A percentile compares a stretch with the other conserved stretches of the same genome.
phyloP scores from a whole-genome alignment of 306 rosid species.

The Hippophae rhamnoides region DNA sequence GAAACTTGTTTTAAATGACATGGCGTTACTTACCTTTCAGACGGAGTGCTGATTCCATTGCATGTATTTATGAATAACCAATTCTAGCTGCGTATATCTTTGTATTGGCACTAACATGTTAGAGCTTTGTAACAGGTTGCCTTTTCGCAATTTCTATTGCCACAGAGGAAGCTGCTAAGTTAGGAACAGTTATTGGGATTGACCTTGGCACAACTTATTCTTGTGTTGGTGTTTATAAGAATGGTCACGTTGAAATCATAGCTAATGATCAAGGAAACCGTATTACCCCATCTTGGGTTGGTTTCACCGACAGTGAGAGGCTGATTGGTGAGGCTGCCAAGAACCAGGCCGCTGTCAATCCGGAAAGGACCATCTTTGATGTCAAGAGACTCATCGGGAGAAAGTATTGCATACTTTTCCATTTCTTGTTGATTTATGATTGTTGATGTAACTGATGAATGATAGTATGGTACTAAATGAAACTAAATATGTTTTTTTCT shows the following conservation, averaged over 20 bases:
- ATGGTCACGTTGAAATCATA: slow-evolving; percentile 95
- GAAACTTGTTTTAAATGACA: no score
- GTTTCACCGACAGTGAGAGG: slow-evolving; percentile 76
- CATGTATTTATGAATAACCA: not conserved
- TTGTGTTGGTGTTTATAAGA: slow-evolving; percentile 95
- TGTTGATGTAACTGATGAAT: not conserved
- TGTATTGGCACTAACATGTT: slow-evolving; percentile 26
- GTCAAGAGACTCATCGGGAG: slow-evolving; percentile 97
- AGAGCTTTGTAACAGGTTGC: slow-evolving; percentile 37
- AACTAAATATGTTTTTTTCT: not conserved
- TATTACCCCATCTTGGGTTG: slow-evolving; percentile 98
- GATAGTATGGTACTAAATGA: slow-evolving; percentile 7
- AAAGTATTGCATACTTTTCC: slow-evolving; percentile 41
- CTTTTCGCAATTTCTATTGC: slow-evolving; percentile 71
- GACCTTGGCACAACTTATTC: slow-evolving; percentile 97
- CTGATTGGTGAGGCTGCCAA: slow-evolving; percentile 98
- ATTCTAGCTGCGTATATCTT: not conserved
- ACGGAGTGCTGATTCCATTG: not conserved
- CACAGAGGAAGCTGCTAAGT: slow-evolving; percentile 77
- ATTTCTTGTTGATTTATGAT: not conserved
- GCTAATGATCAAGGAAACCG: slow-evolving; percentile 99
- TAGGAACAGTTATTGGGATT: slow-evolving; percentile 93
- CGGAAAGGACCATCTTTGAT: slow-evolving; percentile 91
- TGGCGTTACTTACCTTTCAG: no score
- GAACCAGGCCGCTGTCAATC: slow-evolving; percentile 94